Evolutionary conservation across 108 stramenopile genomes (phyloP).

Genomic region (Fistulifera solaris): DNA sequence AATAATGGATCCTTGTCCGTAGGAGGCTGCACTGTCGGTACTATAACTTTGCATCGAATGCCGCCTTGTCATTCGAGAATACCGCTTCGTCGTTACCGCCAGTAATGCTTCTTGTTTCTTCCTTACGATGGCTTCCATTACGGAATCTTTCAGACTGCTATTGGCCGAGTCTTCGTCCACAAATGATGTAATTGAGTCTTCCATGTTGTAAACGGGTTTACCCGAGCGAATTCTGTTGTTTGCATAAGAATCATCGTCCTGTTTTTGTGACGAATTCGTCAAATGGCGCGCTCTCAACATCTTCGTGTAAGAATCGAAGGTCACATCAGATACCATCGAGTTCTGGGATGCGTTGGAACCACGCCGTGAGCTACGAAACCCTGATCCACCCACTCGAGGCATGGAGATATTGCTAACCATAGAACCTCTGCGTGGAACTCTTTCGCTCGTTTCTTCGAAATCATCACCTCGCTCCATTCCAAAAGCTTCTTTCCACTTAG

Average conservation of each 20-base stretch:
- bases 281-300: too few relatives aligned
- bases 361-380: neutral
- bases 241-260: too few relatives aligned
- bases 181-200: neutral
- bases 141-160: neutral
- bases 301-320: constrained; percentile 3
- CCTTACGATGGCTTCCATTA: too few relatives aligned
- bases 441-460: neutral
- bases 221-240: too few relatives aligned
- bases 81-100: too few relatives aligned
- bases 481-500: constrained; percentile 46
- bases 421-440: neutral
- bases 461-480: constrained; percentile 12
- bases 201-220: too few relatives aligned
- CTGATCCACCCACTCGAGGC: neutral
- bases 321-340: constrained; percentile 7
- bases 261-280: too few relatives aligned
- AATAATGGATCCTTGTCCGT: too few relatives aligned
- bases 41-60: too few relatives aligned
- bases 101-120: too few relatives aligned
- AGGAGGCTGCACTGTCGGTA: too few relatives aligned
- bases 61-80: too few relatives aligned
- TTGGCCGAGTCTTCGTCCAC: constrained; percentile 5
- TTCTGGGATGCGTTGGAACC: constrained; percentile 6
- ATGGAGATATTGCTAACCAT: constrained; percentile 6